Evolutionary conservation across 176 grass and related monocot species (phyloP), one percentile per base, ranked within the genome.

Genomic region (Tillandsia leiboldiana): DNA sequence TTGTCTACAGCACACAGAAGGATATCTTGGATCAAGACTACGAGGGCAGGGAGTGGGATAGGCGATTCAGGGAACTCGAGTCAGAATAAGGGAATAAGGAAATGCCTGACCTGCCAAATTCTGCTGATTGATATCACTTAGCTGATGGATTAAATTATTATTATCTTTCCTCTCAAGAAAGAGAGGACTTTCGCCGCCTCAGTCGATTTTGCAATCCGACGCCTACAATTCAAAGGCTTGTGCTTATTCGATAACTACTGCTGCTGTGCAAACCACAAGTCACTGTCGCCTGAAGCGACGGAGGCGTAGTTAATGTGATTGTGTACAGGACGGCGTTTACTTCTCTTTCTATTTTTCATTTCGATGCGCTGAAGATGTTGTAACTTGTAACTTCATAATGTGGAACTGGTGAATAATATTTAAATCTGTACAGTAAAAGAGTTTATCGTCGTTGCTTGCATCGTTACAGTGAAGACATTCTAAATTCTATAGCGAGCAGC

Each of bases 1-100:
- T 99, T 56, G 84, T 93, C 24, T 99, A 93, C 64, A 88, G 78
- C 42, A 93, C 87, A 1, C 57, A 87, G 52, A 90, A 93, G 63
- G 89, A 93, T 86, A 61, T 90, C 26, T 17, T 77, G n/a, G 89
- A 90, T 65, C 94, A 99, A 74, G 89, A 99, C 79, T 99, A 86
- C 77, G 89, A 99, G 80, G 79, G 65, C 53, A 99, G 65, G 73
- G 94, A 99, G 50, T 99, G 89, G 87, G 77, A 93, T 29, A 77
- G 67, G 65, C 81, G 84, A 77, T 93, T 99, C 69, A 83, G 72
- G 65, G 72, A 87, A 29, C 84, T 99, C 62, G 86, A 87, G 33
- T 80, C 82, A 23, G 87, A 93, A 51, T 90, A 77, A 85, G 49
- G 73, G n/a, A 33, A 53, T 53, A 26, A 67, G 7, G 0, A 42